These are phyloP conservation scores for Kickxella alabastrina DNA, from an alignment of 192 early-diverging fungal species.

Conservation along the genomic window DNA sequence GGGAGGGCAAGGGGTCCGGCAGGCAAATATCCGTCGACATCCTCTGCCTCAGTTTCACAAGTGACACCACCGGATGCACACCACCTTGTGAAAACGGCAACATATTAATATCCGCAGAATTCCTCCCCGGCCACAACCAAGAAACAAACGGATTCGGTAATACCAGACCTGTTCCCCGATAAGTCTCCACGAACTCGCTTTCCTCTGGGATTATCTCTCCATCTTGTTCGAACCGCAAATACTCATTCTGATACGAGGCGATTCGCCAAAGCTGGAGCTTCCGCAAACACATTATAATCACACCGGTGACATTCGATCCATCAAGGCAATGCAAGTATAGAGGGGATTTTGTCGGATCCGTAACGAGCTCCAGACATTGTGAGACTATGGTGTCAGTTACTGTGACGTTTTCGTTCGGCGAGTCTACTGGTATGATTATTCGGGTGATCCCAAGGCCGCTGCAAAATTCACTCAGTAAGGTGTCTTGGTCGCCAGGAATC, in stretches of 20 bases:
- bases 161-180: conserved; percentile 16
- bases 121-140: conserved; percentile 44
- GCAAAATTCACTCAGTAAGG: conserved; percentile 62
- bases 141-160: conserved; percentile 32
- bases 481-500: conserved; percentile 67
- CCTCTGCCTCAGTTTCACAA: conserved; percentile 8
- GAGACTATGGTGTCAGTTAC: conserved; percentile 71
- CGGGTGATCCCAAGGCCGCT: conserved; percentile 57
- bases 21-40: conserved; percentile 29
- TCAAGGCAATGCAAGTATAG: conserved; percentile 90
- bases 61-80: conserved; percentile 37
- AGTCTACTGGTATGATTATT: conserved; percentile 70
- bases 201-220: conserved; percentile 52
- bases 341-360: conserved; percentile 68
- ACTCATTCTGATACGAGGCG: conserved; percentile 68
- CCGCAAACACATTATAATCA: conserved; percentile 80
- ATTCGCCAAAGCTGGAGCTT: conserved; percentile 89
- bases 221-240: conserved; percentile 58
- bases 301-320: conserved; percentile 80
- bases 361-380: conserved; percentile 66
- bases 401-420: conserved; percentile 85
- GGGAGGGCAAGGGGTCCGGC: conserved; percentile 13
- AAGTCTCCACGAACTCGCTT: conserved; percentile 51
- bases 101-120: background rate
- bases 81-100: conserved; percentile 38